Conservation (phyloP, 352 stramenopile species). For the Phytophthora lateralis region DNA sequence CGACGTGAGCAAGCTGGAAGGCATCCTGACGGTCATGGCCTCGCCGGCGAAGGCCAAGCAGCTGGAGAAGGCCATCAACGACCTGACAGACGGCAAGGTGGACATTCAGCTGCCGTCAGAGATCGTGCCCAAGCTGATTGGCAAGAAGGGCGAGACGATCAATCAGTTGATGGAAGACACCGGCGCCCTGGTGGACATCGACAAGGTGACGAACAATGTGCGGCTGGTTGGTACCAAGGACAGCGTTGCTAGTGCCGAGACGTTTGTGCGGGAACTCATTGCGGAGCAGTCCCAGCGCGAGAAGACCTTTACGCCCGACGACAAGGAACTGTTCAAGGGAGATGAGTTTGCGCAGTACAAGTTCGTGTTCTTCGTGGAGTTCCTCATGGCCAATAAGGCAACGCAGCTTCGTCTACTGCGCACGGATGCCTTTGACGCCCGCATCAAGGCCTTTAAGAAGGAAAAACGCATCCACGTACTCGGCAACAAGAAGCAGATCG, state of each 20-base stretch:
- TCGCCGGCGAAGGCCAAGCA: constrained; percentile 56
- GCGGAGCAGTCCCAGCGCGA: constrained; percentile 68
- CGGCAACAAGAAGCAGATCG: constrained; percentile 74
- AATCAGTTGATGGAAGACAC: constrained; percentile 87
- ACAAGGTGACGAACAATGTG: constrained; percentile 78
- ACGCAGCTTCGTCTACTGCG: constrained; percentile 69
- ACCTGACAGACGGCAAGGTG: constrained; percentile 56
- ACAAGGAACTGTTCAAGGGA: constrained; percentile 49
- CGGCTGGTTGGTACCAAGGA: constrained; percentile 63
- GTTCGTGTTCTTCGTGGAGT: constrained; percentile 82
- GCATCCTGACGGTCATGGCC: constrained; percentile 59
- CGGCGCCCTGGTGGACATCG: constrained; percentile 74
- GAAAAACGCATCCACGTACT: constrained; percentile 61
- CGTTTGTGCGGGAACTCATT: constrained; percentile 68
- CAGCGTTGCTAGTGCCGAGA: constrained; percentile 58
- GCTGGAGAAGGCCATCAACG: constrained; percentile 60
- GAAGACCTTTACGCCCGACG: constrained; percentile 49
- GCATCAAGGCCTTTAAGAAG: constrained; percentile 77
- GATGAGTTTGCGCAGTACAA: constrained; percentile 56
- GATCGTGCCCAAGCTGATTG: constrained; percentile 84
- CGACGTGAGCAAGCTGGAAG: constrained; percentile 73
- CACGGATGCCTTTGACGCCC: constrained; percentile 56
- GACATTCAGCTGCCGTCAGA: constrained; percentile 71
- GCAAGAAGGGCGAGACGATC: constrained; percentile 86
- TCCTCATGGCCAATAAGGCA: constrained; percentile 79